A percentile compares a stretch with the other conserved stretches of the same genome.
phyloP scores from a whole-genome alignment of 352 stramenopile genomes.

The Phytophthora macrochlamydospora region DNA sequence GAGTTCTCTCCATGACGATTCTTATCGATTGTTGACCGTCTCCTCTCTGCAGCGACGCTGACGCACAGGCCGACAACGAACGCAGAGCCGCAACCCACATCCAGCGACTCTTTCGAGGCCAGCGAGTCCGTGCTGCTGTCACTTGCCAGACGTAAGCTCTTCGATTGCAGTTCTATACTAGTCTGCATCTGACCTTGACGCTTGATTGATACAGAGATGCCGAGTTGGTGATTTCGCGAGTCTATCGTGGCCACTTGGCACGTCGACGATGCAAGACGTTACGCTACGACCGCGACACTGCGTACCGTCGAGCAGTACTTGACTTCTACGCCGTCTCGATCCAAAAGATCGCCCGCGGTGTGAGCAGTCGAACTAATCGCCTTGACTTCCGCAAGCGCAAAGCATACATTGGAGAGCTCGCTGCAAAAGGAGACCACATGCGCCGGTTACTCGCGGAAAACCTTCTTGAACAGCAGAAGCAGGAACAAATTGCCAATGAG shows the following conservation, averaged over 20 bases:
- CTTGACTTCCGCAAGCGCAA: slow-evolving; percentile 70
- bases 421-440: slow-evolving; percentile 55
- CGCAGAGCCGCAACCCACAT: slow-evolving; percentile 53
- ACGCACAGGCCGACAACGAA: slow-evolving; percentile 46
- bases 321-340: slow-evolving; percentile 60
- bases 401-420: slow-evolving; percentile 56
- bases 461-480: slow-evolving; percentile 46
- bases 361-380: slow-evolving; percentile 46
- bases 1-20: not conserved
- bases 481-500: slow-evolving; percentile 41
- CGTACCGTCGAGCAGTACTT: slow-evolving; percentile 38
- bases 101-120: slow-evolving; percentile 64
- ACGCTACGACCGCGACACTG: slow-evolving; percentile 15
- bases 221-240: slow-evolving; percentile 53
- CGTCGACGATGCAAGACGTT: slow-evolving; percentile 33
- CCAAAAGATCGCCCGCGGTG: slow-evolving; percentile 59
- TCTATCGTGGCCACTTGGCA: slow-evolving; percentile 66
- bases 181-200: slow-evolving; percentile 8
- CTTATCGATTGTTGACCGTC: slow-evolving; percentile 4
- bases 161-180: not conserved
- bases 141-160: slow-evolving; percentile 37
- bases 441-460: slow-evolving; percentile 49
- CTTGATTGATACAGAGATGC: slow-evolving; percentile 35
- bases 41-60: slow-evolving; percentile 43
- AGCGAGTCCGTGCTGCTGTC: slow-evolving; percentile 52